Base-by-base conservation (phyloP, 169 alveolate species). In the Eimeria maxima region DNA sequence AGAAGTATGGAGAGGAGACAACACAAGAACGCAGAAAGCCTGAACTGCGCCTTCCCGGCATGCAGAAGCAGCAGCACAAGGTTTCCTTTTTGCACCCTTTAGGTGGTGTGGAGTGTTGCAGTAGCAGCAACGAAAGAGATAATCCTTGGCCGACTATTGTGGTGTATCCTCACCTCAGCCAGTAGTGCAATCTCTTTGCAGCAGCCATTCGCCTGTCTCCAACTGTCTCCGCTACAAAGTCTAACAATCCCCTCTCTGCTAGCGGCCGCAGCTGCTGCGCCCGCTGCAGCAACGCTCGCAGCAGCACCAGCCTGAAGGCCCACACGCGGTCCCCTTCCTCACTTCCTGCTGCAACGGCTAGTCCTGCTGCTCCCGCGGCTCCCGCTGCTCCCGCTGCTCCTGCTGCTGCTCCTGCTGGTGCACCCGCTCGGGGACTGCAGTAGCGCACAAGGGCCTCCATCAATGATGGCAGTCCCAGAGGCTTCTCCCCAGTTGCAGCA, bases 251-350 rank as follows among this genome's bases (percentile, higher is more conserved):
- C 29, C 65, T 76, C 18, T 38, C 87, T 42, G 87, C 87, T 24
- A 76, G 87, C 38, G 87, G 87, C 53, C 33, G 60, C 44, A 76
- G 87, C 87, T 24, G 42, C 65, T 76, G 65, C 27, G 87, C 87
- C 65, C 87, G 53, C 87, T 76, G 87, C 87, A 76, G 60, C 53
- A 38, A 29, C 65, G 44, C 60, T 22, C 87, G 87, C 87, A 76
- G 87, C 65, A 76, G 65, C 65, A 76, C 29, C 63, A 76, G 87
- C 29, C 87, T 29, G n/a, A 76, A 45, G 60, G 87, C 87, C 87
- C 60, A 76, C 24, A 50, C 63, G 13, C 87, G 44, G 60, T 76
- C 53, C 6, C 60, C 87, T 14, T 29, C 87, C 5, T 11, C 29
- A 29, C n/a, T 7, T 27, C 42, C 87, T 44, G 63, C 87, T 76